These are phyloP conservation scores for Digitaria exilis DNA, from an alignment of 202 grass and related monocot species.

Conservation along the genomic window DNA sequence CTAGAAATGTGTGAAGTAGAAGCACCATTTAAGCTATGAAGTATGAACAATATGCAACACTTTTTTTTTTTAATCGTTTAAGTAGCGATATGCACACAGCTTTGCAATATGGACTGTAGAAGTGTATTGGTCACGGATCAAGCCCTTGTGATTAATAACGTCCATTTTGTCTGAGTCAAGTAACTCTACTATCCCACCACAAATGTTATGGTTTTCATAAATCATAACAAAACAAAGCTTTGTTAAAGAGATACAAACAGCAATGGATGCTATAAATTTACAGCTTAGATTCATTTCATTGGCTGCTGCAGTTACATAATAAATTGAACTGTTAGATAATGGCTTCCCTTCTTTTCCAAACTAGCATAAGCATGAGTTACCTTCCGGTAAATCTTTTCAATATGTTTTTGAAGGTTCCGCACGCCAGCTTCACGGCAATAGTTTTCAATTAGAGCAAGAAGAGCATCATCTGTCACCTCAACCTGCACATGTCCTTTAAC, in stretches of 20 bases:
- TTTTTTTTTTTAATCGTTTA: neutral
- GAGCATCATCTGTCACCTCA: conserved; percentile 88
- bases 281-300: neutral
- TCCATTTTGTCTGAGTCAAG: neutral
- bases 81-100: neutral
- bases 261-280: neutral
- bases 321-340: neutral
- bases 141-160: neutral
- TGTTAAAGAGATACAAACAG: neutral
- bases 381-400: conserved; percentile 99
- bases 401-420: conserved; percentile 94
- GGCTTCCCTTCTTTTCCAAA: neutral
- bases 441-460: conserved; percentile 89
- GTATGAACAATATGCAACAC: neutral
- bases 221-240: neutral
- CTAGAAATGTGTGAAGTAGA: neutral
- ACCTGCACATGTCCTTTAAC: conserved; percentile 54
- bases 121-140: conserved; percentile 2
- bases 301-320: neutral
- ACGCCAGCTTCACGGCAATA: conserved; percentile 98
- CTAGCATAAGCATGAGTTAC: conserved; percentile 41
- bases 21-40: neutral
- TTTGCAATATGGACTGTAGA: neutral
- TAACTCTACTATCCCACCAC: neutral
- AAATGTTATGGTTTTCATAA: neutral